Evolutionary conservation across 768 basidiomycete species (phyloP).

Genomic region (Hygrocybe coccinea): DNA sequence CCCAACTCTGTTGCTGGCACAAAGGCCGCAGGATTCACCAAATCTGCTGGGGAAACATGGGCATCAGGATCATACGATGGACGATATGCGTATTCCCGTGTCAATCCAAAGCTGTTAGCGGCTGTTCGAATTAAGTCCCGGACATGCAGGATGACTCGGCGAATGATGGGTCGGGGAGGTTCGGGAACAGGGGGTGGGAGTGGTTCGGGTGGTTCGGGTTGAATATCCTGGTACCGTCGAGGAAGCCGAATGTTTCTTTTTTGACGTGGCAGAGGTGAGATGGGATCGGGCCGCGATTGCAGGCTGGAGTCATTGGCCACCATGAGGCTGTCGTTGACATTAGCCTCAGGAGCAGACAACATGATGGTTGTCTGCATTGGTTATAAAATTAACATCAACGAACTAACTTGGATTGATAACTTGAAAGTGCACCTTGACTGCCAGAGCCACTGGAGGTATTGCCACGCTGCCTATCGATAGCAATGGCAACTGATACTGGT

Average conservation of each 20-base stretch:
- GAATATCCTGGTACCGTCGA: conserved; percentile 13
- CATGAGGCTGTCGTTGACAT: neutral
- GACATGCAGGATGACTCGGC: conserved; percentile 12
- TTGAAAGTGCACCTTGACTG: too few species aligned
- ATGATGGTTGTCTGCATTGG: too few species aligned
- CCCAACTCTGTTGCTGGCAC: too few species aligned
- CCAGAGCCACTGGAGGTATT: too few species aligned
- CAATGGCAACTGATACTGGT: too few species aligned
- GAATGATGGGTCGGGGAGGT: neutral
- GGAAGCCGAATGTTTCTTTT: conserved; percentile 3
- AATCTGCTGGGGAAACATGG: conserved; percentile 3
- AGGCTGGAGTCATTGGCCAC: neutral
- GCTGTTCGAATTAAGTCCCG: conserved; percentile 13
- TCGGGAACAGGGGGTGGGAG: neutral
- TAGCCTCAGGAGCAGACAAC: too few species aligned
- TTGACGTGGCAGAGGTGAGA: neutral
- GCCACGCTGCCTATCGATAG: too few species aligned
- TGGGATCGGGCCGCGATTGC: neutral
- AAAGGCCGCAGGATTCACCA: neutral
- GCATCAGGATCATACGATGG: conserved; percentile 11
- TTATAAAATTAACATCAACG: too few species aligned
- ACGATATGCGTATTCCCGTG: conserved; percentile 14
- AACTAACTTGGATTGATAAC: too few species aligned
- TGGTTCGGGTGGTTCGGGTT: conserved; percentile 11
- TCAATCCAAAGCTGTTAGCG: conserved; percentile 16